Evolutionary conservation across 2,329 filamentous ascomycete genomes (phyloP), one percentile per base, ranked within the genome.

Genomic region (Fusarium sulawesiense): DNA sequence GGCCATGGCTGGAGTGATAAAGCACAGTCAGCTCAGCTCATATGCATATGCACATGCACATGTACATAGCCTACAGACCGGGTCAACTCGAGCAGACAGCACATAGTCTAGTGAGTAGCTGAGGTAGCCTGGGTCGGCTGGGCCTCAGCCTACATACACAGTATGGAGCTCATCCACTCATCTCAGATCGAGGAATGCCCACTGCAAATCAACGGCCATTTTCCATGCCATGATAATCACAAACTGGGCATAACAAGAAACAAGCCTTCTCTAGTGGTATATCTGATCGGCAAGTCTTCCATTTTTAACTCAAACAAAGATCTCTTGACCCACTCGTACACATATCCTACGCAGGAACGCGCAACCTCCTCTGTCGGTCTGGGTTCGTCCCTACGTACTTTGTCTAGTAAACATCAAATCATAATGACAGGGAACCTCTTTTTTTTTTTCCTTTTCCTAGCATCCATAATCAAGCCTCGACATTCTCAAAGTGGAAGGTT

Each of bases 401-500:
- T 46, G 47, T 70, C 57, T 63, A 37, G 18, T 37, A 71, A 50
- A 51, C 66, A 51, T 41, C 44, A 41, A 54, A 64, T 58, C 41
- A 41, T 40, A 51, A 61, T 49, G 51, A 53, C 42, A 63, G 32
- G 53, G 56, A 55, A 29, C 40, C 25, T 64, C 53, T 40, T 54
- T 23, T 27, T 56, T 56, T 30, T 27, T 56, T 56, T 30, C 16
- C 37, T 57, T 30, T 53, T 48, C 29, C 25, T 18, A 32, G 30
- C 37, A 29, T 50, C 47, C 55, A 37, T n/a, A 48, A 29, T 63
- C 72, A 81, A 41, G 72, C 81, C 74, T 86, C 84, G 55, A 96
- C 86, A 79, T 97, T 97, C 82, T 93, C 91, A 82, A 98, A 97
- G 75, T 88, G 84, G 81, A 97, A 97, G 44, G 88, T 92, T 54